phyloP scores from a whole-genome alignment of 208 protist species.

The Acanthamoeba lenticulata region DNA sequence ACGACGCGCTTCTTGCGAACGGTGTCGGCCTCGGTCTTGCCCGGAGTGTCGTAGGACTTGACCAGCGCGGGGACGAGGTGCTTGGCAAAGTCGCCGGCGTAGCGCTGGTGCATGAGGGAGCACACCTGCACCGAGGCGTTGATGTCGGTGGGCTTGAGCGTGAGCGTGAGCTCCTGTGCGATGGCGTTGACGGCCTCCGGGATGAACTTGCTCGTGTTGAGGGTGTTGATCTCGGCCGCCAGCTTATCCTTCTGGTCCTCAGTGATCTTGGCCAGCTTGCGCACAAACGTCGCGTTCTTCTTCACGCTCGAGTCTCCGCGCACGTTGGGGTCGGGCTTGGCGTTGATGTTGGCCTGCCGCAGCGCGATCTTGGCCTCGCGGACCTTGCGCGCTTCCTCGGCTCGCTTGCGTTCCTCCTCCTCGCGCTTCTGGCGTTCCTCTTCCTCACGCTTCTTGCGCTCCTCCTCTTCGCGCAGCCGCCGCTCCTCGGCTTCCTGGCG shows the following conservation, averaged over 20 bases:
- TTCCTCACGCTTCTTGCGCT: conserved; percentile 39
- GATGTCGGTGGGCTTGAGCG: conserved; percentile 70
- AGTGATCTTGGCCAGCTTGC: conserved; percentile 79
- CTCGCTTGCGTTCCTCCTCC: conserved; percentile 20
- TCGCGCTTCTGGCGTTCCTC: conserved; percentile 18
- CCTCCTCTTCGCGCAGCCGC: background rate
- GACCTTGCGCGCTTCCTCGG: conserved; percentile 26
- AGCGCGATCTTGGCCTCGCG: conserved; percentile 50
- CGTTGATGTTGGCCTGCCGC: background rate
- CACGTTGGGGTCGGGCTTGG: conserved; percentile 18
- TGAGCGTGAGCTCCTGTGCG: conserved; percentile 75
- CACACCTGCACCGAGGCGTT: conserved; percentile 72
- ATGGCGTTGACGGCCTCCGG: conserved; percentile 81
- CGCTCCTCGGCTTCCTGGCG: conserved; percentile 10
- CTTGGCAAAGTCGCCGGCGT: conserved; percentile 76
- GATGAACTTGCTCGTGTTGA: conserved; percentile 84
- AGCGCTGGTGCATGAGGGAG: conserved; percentile 82
- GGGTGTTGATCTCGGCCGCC: conserved; percentile 69
- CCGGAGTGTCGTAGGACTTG: conserved; percentile 49
- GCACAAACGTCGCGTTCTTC: conserved; percentile 80
- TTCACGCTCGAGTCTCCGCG: conserved; percentile 76
- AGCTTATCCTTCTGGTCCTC: conserved; percentile 78
- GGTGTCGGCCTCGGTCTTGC: conserved; percentile 72
- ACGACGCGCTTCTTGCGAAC: conserved; percentile 70
- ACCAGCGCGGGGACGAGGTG: conserved; percentile 66